Evolutionary conservation across 371 early-diverging fungal species (phyloP).

Genomic region (Actinomortierella ambigua): DNA sequence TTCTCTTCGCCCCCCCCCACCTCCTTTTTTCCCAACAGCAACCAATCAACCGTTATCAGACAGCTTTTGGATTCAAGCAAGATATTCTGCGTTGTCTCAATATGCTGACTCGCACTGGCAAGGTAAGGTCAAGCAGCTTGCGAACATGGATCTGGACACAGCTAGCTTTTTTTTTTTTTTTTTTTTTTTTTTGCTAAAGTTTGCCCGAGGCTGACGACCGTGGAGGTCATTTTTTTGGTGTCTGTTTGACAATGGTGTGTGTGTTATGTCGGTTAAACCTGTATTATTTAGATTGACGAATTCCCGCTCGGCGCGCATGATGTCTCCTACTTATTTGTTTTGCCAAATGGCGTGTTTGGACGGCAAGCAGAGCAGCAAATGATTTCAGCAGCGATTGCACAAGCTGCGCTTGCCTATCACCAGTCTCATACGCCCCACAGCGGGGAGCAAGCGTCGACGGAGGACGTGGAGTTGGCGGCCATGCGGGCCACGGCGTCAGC

Average conservation of each 20-base stretch:
- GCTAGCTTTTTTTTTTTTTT: too few relatives aligned
- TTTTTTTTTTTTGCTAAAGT: too few relatives aligned
- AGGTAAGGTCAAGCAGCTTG: constrained; percentile 21
- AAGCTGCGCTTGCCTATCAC: constrained; percentile 36
- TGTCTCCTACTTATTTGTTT: constrained; percentile 58
- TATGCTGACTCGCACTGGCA: constrained; percentile 30
- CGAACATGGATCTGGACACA: too few relatives aligned
- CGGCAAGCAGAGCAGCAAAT: constrained; percentile 40
- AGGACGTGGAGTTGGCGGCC: background rate
- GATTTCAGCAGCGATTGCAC: constrained; percentile 37
- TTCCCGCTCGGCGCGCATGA: constrained; percentile 57
- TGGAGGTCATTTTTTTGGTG: background rate
- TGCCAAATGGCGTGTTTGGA: constrained; percentile 60
- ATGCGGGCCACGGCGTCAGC: constrained; percentile 7
- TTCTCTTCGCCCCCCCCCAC: background rate
- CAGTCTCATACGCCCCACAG: constrained; percentile 14
- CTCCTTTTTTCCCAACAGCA: constrained; percentile 51
- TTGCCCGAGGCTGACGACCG: too few relatives aligned
- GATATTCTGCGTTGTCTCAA: constrained; percentile 58
- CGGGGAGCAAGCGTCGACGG: constrained; percentile 3
- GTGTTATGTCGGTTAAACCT: too few relatives aligned
- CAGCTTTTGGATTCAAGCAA: constrained; percentile 60
- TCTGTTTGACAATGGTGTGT: too few relatives aligned
- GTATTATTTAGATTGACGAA: constrained; percentile 28
- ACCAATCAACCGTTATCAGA: constrained; percentile 63